Evolutionary conservation across 2,329 filamentous ascomycete genomes (phyloP).

Genomic region (Amauroascus niger): DNA sequence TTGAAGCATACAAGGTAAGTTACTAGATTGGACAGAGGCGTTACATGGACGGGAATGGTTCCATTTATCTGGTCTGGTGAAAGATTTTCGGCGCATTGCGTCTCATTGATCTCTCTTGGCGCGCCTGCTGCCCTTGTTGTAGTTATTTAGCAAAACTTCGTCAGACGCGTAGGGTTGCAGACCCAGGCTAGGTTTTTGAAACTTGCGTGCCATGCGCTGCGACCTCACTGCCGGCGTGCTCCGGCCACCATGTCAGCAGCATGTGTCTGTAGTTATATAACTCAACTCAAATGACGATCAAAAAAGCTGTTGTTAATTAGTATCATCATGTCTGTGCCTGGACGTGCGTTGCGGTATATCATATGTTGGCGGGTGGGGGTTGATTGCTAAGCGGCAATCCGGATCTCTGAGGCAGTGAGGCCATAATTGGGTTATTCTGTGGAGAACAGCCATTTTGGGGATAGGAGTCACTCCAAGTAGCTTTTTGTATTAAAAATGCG

Average conservation of each 20-base stretch:
- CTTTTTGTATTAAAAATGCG: background rate
- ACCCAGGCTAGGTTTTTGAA: background rate
- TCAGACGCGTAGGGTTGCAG: background rate
- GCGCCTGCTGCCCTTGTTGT: background rate
- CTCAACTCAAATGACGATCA: background rate
- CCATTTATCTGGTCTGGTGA: background rate
- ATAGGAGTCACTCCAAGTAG: background rate
- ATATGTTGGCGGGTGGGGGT: too few species aligned
- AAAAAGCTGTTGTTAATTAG: background rate
- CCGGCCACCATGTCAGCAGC: background rate
- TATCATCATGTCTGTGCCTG: too few species aligned
- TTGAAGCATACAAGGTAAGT: background rate
- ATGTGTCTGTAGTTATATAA: background rate
- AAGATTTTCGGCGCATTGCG: background rate
- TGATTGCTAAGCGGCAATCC: background rate
- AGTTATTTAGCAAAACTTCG: background rate
- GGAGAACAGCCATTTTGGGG: background rate
- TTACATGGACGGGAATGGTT: background rate
- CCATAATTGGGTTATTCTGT: conserved; percentile 3
- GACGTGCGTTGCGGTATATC: background rate
- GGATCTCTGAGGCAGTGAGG: background rate
- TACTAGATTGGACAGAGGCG: background rate
- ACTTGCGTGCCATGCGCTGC: background rate
- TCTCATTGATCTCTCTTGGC: background rate
- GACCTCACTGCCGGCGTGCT: background rate